Conservation (phyloP, 495 filamentous ascomycete species). For the Trichoderma orchidacearum region DNA sequence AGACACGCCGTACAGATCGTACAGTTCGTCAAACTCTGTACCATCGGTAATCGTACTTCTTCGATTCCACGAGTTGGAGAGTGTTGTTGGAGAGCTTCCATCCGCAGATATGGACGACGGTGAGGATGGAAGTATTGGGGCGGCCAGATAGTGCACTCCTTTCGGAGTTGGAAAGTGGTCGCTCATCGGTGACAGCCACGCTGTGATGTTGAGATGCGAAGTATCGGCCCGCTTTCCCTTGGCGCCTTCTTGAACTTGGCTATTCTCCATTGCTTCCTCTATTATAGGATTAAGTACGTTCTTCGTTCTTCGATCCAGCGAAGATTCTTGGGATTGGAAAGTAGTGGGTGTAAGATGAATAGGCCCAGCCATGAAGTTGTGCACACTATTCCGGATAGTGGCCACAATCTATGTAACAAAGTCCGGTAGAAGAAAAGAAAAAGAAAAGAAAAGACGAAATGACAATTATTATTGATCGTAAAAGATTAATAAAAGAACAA, state of each 20-base stretch:
- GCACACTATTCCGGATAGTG: slow-evolving; percentile 9
- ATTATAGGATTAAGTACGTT: slow-evolving; percentile 76
- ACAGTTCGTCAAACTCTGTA: slow-evolving; percentile 71
- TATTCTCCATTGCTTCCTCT: slow-evolving; percentile 44
- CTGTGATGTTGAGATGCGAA: slow-evolving; percentile 35
- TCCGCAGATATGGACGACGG: slow-evolving; percentile 29
- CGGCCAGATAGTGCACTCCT: slow-evolving; percentile 43
- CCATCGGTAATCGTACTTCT: slow-evolving; percentile 39
- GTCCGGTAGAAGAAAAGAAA: neutral
- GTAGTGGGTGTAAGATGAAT: slow-evolving; percentile 43
- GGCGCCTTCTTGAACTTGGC: slow-evolving; percentile 5
- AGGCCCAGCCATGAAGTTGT: slow-evolving; percentile 38
- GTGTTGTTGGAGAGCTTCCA: slow-evolving; percentile 33
- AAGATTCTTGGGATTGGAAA: slow-evolving; percentile 45
- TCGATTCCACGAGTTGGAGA: slow-evolving; percentile 39
- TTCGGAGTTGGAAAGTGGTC: slow-evolving; percentile 49
- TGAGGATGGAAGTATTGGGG: slow-evolving; percentile 33
- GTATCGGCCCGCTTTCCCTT: slow-evolving; percentile 18
- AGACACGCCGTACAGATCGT: slow-evolving; percentile 55
- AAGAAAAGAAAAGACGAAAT: neutral
- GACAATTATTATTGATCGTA: slow-evolving; percentile 8
- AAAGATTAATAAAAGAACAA: slow-evolving; percentile 9
- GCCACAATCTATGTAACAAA: neutral
- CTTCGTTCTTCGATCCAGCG: slow-evolving; percentile 54
- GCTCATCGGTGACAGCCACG: slow-evolving; percentile 43